These are phyloP conservation scores for Daldinia grandis DNA, from an alignment of 495 filamentous ascomycete species.

Conservation along the genomic window DNA sequence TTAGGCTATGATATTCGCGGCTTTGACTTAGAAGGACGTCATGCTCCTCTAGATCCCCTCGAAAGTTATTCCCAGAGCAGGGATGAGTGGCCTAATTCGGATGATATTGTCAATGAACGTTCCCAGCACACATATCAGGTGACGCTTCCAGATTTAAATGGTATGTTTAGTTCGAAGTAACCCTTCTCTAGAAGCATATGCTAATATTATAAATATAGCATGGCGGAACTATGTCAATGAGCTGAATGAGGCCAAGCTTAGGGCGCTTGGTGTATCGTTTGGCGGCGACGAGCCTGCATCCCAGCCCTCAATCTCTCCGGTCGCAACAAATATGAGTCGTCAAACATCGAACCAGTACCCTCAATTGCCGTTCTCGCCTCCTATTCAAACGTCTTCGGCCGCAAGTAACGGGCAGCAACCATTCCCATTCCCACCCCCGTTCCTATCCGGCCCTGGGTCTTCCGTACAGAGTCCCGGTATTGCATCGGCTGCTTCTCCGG, in stretches of 20 bases:
- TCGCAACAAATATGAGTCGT: constrained; percentile 60
- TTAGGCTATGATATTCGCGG: constrained; percentile 78
- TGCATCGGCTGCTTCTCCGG: constrained; percentile 60
- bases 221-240: constrained; percentile 86
- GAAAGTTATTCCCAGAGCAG: constrained; percentile 68
- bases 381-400: constrained; percentile 69
- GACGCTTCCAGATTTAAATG: constrained; percentile 75
- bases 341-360: constrained; percentile 70
- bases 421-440: constrained; percentile 66
- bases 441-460: constrained; percentile 59
- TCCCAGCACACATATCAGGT: constrained; percentile 64
- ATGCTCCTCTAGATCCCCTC: constrained; percentile 45
- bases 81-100: constrained; percentile 73
- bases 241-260: constrained; percentile 87
- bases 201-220: constrained; percentile 55
- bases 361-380: constrained; percentile 75
- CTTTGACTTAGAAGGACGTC: constrained; percentile 67
- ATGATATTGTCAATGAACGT: constrained; percentile 65
- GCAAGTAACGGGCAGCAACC: constrained; percentile 67
- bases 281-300: constrained; percentile 73
- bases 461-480: constrained; percentile 67
- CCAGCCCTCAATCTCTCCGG: constrained; percentile 61
- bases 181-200: neutral
- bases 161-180: constrained; percentile 39
- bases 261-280: constrained; percentile 84